phyloP scores from a whole-genome alignment of 257 asterid species.

The Linderniella brevidens region DNA sequence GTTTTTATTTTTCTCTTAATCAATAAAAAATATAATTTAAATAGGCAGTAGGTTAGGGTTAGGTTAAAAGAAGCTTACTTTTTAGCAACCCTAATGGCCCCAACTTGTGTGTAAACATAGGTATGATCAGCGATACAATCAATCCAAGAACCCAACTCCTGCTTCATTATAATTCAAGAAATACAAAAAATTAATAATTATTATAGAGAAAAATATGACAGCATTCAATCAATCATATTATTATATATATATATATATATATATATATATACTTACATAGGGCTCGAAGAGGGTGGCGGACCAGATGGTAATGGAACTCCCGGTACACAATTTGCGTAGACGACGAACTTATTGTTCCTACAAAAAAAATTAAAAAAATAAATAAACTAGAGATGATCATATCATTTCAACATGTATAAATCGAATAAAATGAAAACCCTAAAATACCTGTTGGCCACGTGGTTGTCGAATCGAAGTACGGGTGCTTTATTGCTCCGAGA shows the following conservation, averaged over 20 bases:
- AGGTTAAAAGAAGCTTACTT: conserved; percentile 19
- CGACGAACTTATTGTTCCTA: too few relatives aligned
- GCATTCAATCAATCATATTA: too few relatives aligned
- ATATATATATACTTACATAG: neutral
- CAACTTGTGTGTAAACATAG: conserved; percentile 46
- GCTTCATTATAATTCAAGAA: conserved; percentile 10
- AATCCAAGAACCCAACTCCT: conserved; percentile 63
- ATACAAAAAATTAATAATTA: neutral
- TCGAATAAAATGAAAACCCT: too few relatives aligned
- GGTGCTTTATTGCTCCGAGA: too few relatives aligned
- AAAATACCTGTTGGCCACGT: too few relatives aligned
- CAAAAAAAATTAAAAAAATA: too few relatives aligned
- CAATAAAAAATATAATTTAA: neutral
- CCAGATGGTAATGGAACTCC: conserved; percentile 2
- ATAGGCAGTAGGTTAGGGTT: neutral
- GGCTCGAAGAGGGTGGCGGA: neutral
- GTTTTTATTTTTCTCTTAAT: too few relatives aligned
- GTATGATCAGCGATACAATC: conserved; percentile 33
- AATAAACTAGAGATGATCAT: too few relatives aligned
- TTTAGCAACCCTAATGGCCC: conserved; percentile 48
- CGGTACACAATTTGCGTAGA: neutral
- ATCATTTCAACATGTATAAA: too few relatives aligned
- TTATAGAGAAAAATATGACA: neutral
- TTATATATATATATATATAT: too few relatives aligned
- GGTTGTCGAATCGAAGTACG: too few relatives aligned